These are phyloP conservation scores for Claviceps humidiphila DNA, from an alignment of 2,329 filamentous ascomycete genomes.

Conservation along the genomic window DNA sequence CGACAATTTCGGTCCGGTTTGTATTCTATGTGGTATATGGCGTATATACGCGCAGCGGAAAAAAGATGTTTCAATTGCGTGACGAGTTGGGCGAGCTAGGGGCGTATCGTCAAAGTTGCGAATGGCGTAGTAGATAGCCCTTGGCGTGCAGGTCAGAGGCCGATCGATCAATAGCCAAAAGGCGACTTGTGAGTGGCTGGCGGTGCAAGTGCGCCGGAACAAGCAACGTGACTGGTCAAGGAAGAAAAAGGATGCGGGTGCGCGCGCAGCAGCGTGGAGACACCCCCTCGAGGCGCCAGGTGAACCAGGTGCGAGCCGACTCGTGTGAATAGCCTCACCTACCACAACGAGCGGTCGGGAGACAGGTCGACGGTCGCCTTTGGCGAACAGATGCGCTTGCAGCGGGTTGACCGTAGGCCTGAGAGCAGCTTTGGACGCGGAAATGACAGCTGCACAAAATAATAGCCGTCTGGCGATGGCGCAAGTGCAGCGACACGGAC, in stretches of 20 bases:
- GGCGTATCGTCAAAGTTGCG: constrained; percentile 4
- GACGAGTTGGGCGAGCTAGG: not conserved
- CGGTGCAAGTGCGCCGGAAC: constrained; percentile 4
- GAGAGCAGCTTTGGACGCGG: constrained; percentile 16
- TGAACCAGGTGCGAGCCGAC: constrained; percentile 1
- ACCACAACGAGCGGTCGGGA: constrained; percentile 11
- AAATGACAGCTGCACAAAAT: constrained; percentile 20
- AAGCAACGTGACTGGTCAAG: constrained; percentile 13
- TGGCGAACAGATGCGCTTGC: constrained; percentile 10
- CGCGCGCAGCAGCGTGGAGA: constrained; percentile 7
- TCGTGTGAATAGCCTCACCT: constrained; percentile 30
- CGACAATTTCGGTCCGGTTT: not conserved
- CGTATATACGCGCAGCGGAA: not conserved
- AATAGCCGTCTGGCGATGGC: constrained; percentile 23
- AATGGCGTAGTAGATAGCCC: constrained; percentile 1
- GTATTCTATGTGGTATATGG: not conserved
- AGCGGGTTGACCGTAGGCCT: constrained; percentile 13
- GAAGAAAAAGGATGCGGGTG: constrained; percentile 6
- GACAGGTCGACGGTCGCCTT: constrained; percentile 4
- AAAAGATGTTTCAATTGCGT: not conserved
- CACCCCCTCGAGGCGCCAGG: constrained; percentile 5
- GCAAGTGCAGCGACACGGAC: constrained; percentile 19
- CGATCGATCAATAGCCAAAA: not conserved
- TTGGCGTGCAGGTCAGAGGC: not conserved
- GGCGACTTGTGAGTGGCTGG: constrained; percentile 1